phyloP scores from a whole-genome alignment of 371 early-diverging fungal species.

The Capniomyces stellatus region DNA sequence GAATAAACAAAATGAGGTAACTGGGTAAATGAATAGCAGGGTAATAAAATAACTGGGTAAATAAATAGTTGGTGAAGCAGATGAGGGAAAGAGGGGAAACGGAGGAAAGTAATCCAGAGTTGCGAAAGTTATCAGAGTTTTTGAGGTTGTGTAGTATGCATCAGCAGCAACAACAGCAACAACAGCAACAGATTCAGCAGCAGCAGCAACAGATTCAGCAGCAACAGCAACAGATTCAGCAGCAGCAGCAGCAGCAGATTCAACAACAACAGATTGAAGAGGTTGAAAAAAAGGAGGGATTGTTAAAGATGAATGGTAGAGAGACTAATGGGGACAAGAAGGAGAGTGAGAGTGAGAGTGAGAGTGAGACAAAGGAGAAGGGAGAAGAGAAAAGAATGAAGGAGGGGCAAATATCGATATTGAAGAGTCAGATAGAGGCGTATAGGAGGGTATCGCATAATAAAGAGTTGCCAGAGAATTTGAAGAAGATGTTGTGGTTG shows the following conservation, averaged over 20 bases:
- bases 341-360: slow-evolving; percentile 4
- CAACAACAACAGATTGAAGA: slow-evolving; percentile 7
- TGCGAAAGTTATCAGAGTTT: slow-evolving; percentile 41
- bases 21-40: neutral
- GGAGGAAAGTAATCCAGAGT: slow-evolving; percentile 47
- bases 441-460: slow-evolving; percentile 64
- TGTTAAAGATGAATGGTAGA: neutral
- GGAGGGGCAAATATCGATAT: slow-evolving; percentile 21
- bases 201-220: slow-evolving; percentile 17
- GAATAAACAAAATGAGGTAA: neutral
- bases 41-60: neutral
- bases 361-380: neutral
- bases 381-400: neutral
- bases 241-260: neutral
- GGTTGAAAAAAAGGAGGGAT: neutral
- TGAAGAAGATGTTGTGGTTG: slow-evolving; percentile 48
- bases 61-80: slow-evolving; percentile 16
- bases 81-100: slow-evolving; percentile 41
- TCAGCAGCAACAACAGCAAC: slow-evolving; percentile 12
- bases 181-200: slow-evolving; percentile 13
- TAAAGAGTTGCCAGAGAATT: slow-evolving; percentile 47
- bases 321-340: slow-evolving; percentile 1
- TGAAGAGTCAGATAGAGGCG: slow-evolving; percentile 62
- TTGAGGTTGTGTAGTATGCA: slow-evolving; percentile 29
- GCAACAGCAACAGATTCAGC: neutral